phyloP scores from a whole-genome alignment of 257 asterid species.

The Ehretia macrophylla region DNA sequence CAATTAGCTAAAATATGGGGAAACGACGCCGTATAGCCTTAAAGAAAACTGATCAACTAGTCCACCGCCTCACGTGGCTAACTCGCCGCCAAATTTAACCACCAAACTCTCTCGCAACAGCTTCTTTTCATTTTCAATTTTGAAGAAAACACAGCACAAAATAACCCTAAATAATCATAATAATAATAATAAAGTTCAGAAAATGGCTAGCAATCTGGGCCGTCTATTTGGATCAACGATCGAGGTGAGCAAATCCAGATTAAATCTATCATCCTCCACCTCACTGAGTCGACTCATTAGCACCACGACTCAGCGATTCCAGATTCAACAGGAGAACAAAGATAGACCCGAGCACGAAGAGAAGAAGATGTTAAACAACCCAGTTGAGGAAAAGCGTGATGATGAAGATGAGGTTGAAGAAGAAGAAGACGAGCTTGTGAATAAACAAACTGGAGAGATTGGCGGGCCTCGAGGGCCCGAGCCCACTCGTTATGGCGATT shows the following conservation, averaged over 20 bases:
- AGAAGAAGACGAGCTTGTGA: conserved; percentile 19
- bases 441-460: conserved; percentile 58
- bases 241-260: not conserved
- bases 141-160: not conserved
- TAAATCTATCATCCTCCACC: conserved; percentile 6
- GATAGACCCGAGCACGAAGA: conserved; percentile 13
- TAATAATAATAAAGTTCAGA: too few species aligned
- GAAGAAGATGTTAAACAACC: conserved; percentile 18
- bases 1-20: too few species aligned
- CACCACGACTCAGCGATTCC: conserved; percentile 42
- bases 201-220: conserved; percentile 54
- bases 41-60: not conserved
- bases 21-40: too few species aligned
- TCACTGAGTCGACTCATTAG: conserved; percentile 35
- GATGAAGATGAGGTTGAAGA: not conserved
- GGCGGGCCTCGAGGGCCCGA: conserved; percentile 93
- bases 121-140: not conserved
- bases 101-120: not conserved
- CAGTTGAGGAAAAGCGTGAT: conserved; percentile 10
- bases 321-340: conserved; percentile 21
- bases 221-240: conserved; percentile 33
- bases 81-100: not conserved
- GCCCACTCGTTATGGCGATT: conserved; percentile 89
- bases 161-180: too few species aligned
- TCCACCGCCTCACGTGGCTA: not conserved